Percentiles rank a stretch among this genome's conserved stretches.
These are phyloP conservation scores for Trichosanthes cucumerina DNA, from an alignment of 306 rosid genomes.

Conservation along the genomic window DNA sequence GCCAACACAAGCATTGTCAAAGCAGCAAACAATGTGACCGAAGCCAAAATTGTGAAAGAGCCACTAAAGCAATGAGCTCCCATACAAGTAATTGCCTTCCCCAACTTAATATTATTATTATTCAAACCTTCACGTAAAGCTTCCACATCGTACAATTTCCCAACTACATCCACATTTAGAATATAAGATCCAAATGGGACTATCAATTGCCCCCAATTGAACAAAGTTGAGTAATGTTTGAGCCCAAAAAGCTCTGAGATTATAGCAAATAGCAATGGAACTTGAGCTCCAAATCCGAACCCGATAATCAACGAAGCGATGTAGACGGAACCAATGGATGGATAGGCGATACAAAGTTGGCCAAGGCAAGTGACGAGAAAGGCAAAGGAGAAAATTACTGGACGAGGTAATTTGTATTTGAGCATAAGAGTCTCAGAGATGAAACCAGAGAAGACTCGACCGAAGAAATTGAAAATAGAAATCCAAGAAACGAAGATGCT, in stretches of 20 bases:
- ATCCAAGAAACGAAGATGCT: too few species aligned
- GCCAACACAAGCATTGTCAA: too few species aligned
- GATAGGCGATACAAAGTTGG: constrained; percentile 21
- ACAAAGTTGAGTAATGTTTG: constrained; percentile 7
- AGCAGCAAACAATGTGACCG: too few species aligned
- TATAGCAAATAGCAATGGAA: not conserved
- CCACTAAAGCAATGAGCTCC: too few species aligned
- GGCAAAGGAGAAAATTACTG: constrained; percentile 1
- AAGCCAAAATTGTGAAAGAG: too few species aligned
- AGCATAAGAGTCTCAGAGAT: too few species aligned
- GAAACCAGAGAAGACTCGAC: too few species aligned
- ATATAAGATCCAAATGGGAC: constrained; percentile 12
- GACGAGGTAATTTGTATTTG: too few species aligned
- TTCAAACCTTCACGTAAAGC: not conserved
- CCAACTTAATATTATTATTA: too few species aligned
- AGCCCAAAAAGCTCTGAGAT: not conserved
- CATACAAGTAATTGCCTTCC: too few species aligned
- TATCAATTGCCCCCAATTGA: not conserved
- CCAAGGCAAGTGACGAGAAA: constrained; percentile 16
- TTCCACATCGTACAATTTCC: constrained; percentile 9
- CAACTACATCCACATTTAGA: not conserved
- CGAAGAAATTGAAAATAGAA: too few species aligned
- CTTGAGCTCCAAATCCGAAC: constrained; percentile 15
- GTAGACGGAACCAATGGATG: constrained; percentile 11
- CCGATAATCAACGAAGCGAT: constrained; percentile 12